Percentiles rank a stretch among this genome's conserved stretches.
Evolutionary conservation across 2,329 filamentous ascomycete genomes (phyloP).

Genomic region (Ambrosiella beaveri): DNA sequence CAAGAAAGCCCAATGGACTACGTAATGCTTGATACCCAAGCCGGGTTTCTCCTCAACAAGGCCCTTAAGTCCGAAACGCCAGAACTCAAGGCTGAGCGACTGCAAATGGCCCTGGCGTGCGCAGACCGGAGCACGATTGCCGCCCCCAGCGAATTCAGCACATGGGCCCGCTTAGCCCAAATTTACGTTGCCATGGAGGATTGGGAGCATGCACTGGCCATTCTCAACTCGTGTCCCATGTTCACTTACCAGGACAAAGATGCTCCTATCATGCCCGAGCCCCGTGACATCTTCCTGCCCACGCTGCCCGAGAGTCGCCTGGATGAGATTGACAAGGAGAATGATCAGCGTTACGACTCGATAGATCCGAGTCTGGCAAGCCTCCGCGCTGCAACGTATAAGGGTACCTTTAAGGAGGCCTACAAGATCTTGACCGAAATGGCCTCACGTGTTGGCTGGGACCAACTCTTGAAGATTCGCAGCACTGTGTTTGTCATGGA

Average conservation of each 20-base stretch:
- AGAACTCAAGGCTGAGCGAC: conserved; percentile 44
- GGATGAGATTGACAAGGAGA: conserved; percentile 90
- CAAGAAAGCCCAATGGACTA: conserved; percentile 96
- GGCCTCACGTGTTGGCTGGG: conserved; percentile 93
- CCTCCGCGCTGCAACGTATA: conserved; percentile 74
- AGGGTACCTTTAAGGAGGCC: conserved; percentile 87
- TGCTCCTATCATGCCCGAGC: conserved; percentile 83
- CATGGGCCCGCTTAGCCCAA: conserved; percentile 85
- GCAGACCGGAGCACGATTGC: conserved; percentile 90
- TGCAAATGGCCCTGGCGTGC: conserved; percentile 77
- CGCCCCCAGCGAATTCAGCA: conserved; percentile 90
- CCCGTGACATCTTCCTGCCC: conserved; percentile 71
- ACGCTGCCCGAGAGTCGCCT: conserved; percentile 76
- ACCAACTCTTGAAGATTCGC: conserved; percentile 81
- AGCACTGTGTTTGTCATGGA: conserved; percentile 99
- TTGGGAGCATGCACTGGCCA: conserved; percentile 89
- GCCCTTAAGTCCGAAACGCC: conserved; percentile 38
- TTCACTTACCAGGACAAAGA: conserved; percentile 99
- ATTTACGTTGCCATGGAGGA: conserved; percentile 89
- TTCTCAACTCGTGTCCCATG: conserved; percentile 97
- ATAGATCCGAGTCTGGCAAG: conserved; percentile 76
- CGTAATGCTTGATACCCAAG: conserved; percentile 85
- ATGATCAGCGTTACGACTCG: conserved; percentile 66
- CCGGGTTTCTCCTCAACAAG: conserved; percentile 79
- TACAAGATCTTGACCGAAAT: conserved; percentile 91